phyloP scores from a whole-genome alignment of 139 green algal species.

The Yamagishiella unicocca region DNA sequence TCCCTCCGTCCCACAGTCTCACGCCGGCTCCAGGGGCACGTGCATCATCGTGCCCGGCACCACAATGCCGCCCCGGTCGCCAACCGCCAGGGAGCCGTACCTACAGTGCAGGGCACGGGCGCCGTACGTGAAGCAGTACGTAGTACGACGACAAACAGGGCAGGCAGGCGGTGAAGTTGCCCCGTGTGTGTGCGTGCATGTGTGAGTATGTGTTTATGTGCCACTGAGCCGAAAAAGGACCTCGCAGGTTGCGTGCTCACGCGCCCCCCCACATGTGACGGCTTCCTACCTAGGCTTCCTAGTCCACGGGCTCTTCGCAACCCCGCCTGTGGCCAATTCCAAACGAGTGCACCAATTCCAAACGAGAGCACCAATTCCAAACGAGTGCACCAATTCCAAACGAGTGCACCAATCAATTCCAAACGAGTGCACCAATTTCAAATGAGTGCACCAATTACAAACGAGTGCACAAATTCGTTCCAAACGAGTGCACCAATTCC shows the following conservation, averaged over 20 bases:
- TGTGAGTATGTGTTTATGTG: neutral
- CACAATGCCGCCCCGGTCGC: conserved; percentile 34
- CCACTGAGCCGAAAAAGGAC: neutral
- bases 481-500: neutral
- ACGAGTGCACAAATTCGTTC: neutral
- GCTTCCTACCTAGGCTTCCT: neutral
- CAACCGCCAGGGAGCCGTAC: conserved; percentile 34
- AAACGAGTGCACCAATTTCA: neutral
- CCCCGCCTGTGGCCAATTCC: too few species aligned
- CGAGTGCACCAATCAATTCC: too few species aligned
- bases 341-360: too few species aligned
- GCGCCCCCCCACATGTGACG: neutral
- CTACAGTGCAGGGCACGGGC: neutral
- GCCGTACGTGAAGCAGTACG: neutral
- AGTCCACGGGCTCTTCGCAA: too few species aligned
- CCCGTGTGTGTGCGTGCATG: neutral
- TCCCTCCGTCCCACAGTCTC: too few species aligned
- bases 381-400: too few species aligned
- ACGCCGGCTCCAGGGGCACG: conserved; percentile 17
- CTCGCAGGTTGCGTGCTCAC: neutral
- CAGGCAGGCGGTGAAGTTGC: too few species aligned
- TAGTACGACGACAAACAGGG: neutral
- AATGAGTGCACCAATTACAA: neutral
- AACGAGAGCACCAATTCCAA: neutral
- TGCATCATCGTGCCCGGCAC: neutral